phyloP scores from a whole-genome alignment of 768 basidiomycete genomes.

The Austroboletus festivus region DNA sequence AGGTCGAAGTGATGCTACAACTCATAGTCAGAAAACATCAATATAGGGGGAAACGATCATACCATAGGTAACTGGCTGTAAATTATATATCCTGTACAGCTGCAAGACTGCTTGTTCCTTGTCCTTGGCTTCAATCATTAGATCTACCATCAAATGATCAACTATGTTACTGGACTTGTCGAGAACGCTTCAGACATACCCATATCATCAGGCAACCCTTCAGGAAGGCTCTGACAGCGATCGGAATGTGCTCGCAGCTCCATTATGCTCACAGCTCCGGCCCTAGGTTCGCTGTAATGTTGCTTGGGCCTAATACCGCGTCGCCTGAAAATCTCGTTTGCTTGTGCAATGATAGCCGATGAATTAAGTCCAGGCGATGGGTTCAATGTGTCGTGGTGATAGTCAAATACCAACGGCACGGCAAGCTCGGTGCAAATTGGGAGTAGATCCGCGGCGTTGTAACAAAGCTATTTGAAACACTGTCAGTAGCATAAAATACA shows the following conservation, averaged over 20 bases:
- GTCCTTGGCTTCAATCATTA: slow-evolving; percentile 94
- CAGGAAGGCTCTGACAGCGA: slow-evolving; percentile 67
- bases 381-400: slow-evolving; percentile 78
- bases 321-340: slow-evolving; percentile 68
- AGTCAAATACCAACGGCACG: slow-evolving; percentile 72
- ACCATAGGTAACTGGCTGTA: slow-evolving; percentile 65
- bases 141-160: slow-evolving; percentile 41
- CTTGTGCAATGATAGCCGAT: slow-evolving; percentile 64
- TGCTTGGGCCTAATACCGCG: slow-evolving; percentile 88
- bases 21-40: not conserved
- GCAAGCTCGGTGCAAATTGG: slow-evolving; percentile 81
- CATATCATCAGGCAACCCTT: slow-evolving; percentile 63
- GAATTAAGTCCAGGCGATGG: slow-evolving; percentile 56
- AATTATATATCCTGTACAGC: slow-evolving; percentile 70
- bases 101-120: slow-evolving; percentile 94
- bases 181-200: slow-evolving; percentile 35
- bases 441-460: slow-evolving; percentile 85
- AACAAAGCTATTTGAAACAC: slow-evolving; percentile 55
- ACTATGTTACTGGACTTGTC: not conserved
- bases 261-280: slow-evolving; percentile 80
- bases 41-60: slow-evolving; percentile 11
- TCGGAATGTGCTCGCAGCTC: slow-evolving; percentile 86
- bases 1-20: slow-evolving; percentile 40
- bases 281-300: slow-evolving; percentile 87
- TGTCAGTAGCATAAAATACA: not conserved